A percentile compares a stretch with the other conserved stretches of the same genome.
Evolutionary conservation across 2,329 filamentous ascomycete genomes (phyloP).

Genomic region (Plectosphaerella sp.): DNA sequence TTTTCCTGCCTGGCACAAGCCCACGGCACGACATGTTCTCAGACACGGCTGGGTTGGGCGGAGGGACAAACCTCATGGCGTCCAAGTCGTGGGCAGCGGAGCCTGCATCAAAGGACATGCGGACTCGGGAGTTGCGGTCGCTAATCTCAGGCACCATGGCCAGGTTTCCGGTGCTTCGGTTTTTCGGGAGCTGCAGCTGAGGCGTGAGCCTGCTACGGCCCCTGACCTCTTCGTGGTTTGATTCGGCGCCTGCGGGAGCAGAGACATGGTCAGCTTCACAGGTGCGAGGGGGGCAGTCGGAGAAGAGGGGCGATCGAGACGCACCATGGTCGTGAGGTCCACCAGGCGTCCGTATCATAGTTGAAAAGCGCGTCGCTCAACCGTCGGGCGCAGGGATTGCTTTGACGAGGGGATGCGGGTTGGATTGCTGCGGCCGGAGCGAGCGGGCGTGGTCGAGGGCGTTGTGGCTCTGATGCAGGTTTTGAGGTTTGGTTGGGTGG

Average conservation of each 20-base stretch:
- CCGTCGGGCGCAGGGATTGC: background rate
- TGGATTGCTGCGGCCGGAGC: background rate
- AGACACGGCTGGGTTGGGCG: too few relatives aligned
- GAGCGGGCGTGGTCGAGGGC: background rate
- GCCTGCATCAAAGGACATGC: slow-evolving; percentile 74
- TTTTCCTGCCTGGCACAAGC: background rate
- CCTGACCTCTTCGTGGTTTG: slow-evolving; percentile 31
- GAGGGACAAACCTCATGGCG: slow-evolving; percentile 59
- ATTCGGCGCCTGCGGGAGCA: slow-evolving; percentile 33
- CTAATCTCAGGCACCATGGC: slow-evolving; percentile 42
- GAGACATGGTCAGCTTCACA: background rate
- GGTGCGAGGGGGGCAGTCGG: slow-evolving; percentile 5
- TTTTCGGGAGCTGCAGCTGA: slow-evolving; percentile 54
- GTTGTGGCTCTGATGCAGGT: background rate
- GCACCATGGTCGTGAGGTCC: slow-evolving; percentile 34
- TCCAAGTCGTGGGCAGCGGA: slow-evolving; percentile 61
- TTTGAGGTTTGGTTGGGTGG: background rate
- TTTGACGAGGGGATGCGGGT: background rate
- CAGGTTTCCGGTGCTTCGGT: slow-evolving; percentile 62
- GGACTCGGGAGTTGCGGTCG: slow-evolving; percentile 54
- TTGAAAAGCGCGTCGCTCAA: slow-evolving; percentile 17
- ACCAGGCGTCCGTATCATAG: slow-evolving; percentile 39
- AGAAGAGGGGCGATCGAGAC: slow-evolving; percentile 3
- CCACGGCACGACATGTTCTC: too few relatives aligned
- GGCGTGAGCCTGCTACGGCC: slow-evolving; percentile 41